Percentiles rank a stretch among this genome's conserved stretches.
Conservation (phyloP, 305 asterid species). For the Fraxinus albicans region DNA sequence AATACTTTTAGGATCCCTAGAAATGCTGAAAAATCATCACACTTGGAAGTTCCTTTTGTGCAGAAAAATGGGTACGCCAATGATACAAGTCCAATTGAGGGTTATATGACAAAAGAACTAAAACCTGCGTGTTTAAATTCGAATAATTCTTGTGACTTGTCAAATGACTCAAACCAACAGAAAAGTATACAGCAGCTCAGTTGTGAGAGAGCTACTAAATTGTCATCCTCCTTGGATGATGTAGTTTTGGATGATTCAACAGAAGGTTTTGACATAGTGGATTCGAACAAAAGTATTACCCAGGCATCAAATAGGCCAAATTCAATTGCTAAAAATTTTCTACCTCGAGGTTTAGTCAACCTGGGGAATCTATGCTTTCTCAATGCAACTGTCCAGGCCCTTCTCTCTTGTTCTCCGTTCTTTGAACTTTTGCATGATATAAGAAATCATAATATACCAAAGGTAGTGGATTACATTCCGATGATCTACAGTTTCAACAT, state of each 20-base stretch:
- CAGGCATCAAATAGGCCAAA: slow-evolving; percentile 38
- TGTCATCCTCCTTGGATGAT: slow-evolving; percentile 29
- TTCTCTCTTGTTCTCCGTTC: slow-evolving; percentile 75
- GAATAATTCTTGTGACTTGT: slow-evolving; percentile 18
- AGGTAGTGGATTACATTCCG: slow-evolving; percentile 39
- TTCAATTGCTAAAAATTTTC: slow-evolving; percentile 36
- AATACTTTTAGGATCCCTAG: slow-evolving; percentile 17
- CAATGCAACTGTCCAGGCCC: slow-evolving; percentile 81
- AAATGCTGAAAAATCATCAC: slow-evolving; percentile 21
- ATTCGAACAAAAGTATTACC: slow-evolving; percentile 24
- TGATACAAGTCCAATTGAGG: slow-evolving; percentile 18
- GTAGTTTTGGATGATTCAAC: slow-evolving; percentile 29
- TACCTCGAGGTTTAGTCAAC: slow-evolving; percentile 84
- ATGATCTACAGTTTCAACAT: neutral
- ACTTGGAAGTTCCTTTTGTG: slow-evolving; percentile 22
- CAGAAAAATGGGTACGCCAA: slow-evolving; percentile 40
- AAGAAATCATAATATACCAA: slow-evolving; percentile 49
- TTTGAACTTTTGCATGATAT: slow-evolving; percentile 64
- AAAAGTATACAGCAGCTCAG: slow-evolving; percentile 30
- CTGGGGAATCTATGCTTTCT: slow-evolving; percentile 85
- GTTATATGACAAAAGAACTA: slow-evolving; percentile 28
- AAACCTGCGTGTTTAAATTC: slow-evolving; percentile 27
- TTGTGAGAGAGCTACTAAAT: slow-evolving; percentile 23
- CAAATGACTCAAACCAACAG: slow-evolving; percentile 22
- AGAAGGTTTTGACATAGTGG: slow-evolving; percentile 30